Evolutionary conservation across 495 filamentous ascomycete genomes (phyloP).

Genomic region (Penicillium longicatenatum): DNA sequence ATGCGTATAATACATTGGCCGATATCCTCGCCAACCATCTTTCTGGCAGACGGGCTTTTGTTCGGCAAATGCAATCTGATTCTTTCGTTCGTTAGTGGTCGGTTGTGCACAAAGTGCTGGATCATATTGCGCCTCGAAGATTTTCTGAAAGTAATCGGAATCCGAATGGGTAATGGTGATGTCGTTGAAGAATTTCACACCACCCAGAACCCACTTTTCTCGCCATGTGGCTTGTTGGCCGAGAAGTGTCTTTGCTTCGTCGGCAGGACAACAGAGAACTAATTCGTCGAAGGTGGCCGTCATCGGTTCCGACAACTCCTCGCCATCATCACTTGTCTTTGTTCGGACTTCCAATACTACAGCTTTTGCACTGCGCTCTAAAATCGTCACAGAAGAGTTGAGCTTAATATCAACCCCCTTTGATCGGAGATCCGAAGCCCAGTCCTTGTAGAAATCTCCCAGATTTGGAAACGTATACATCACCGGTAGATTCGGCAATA

Average conservation of each 20-base stretch:
- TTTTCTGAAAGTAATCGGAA: conserved; percentile 68
- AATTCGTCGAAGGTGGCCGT: conserved; percentile 68
- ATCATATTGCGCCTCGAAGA: conserved; percentile 73
- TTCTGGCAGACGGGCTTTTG: conserved; percentile 35
- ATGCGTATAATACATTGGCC: conserved; percentile 84
- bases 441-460: conserved; percentile 68
- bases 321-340: conserved; percentile 4
- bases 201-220: conserved; percentile 69
- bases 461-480: conserved; percentile 85
- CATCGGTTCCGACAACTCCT: not conserved
- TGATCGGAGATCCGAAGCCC: conserved; percentile 59
- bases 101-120: conserved; percentile 50
- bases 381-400: conserved; percentile 60
- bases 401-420: conserved; percentile 68
- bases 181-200: conserved; percentile 79
- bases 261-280: conserved; percentile 68
- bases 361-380: conserved; percentile 57
- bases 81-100: conserved; percentile 46
- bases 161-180: conserved; percentile 84
- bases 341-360: conserved; percentile 43
- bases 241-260: conserved; percentile 69
- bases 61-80: conserved; percentile 56
- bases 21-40: conserved; percentile 55
- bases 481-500: conserved; percentile 68
- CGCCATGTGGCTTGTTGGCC: conserved; percentile 60